A percentile compares a stretch with the other conserved stretches of the same genome.
Evolutionary conservation across 768 basidiomycete genomes (phyloP).

Genomic region (Tubosaeta sp.): DNA sequence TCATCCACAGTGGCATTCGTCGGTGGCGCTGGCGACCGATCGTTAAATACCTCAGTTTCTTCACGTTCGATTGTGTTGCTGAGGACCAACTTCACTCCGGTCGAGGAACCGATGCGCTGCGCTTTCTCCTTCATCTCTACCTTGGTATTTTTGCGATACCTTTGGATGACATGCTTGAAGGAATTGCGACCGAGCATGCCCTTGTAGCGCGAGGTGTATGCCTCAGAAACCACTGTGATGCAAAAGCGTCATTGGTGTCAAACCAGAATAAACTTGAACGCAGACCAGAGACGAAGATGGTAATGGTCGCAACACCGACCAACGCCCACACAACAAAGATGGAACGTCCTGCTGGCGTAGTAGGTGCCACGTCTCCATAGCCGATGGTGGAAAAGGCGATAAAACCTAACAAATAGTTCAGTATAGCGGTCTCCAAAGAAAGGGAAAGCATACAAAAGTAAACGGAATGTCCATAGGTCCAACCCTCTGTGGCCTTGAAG

Average conservation of each 20-base stretch:
- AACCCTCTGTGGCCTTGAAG: slow-evolving; percentile 65
- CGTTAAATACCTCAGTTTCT: not conserved
- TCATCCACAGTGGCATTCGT: not conserved
- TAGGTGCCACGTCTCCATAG: slow-evolving; percentile 61
- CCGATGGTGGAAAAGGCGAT: slow-evolving; percentile 73
- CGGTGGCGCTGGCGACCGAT: not conserved
- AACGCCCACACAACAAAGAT: slow-evolving; percentile 79
- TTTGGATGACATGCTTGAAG: slow-evolving; percentile 44
- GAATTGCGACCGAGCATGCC: slow-evolving; percentile 43
- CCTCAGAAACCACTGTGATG: slow-evolving; percentile 56
- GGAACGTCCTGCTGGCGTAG: slow-evolving; percentile 64
- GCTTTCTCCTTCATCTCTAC: slow-evolving; percentile 13
- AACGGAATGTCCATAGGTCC: slow-evolving; percentile 57
- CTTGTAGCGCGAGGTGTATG: slow-evolving; percentile 63
- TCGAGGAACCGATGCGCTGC: slow-evolving; percentile 3
- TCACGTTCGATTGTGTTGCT: not conserved
- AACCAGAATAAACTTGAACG: not conserved
- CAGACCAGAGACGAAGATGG: slow-evolving; percentile 67
- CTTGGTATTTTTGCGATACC: slow-evolving; percentile 35
- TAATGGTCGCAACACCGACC: slow-evolving; percentile 72
- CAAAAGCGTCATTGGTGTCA: not conserved
- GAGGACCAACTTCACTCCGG: not conserved
- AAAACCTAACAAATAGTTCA: slow-evolving; percentile 45
- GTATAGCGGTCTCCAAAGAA: not conserved
- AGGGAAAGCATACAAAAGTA: slow-evolving; percentile 61